A percentile compares a stretch with the other conserved stretches of the same genome.
These are phyloP conservation scores for Castanea mollissima DNA, from an alignment of 306 rosid genomes.

Conservation along the genomic window DNA sequence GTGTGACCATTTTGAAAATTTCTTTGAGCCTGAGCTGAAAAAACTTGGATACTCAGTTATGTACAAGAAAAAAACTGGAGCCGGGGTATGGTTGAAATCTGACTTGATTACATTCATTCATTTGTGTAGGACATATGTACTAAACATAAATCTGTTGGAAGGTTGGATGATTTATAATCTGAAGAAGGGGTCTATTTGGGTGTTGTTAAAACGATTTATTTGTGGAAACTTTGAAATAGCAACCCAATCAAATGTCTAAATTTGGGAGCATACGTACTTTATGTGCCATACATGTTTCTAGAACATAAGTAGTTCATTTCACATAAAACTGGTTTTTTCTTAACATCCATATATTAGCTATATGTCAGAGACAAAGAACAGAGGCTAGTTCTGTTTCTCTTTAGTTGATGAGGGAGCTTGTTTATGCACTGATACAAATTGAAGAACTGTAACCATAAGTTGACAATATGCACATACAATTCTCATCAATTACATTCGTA, in stretches of 20 bases:
- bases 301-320: neutral
- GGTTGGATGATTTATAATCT: neutral
- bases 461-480: neutral
- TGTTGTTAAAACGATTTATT: neutral
- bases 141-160: neutral
- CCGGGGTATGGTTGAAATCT: constrained; percentile 15
- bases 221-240: neutral
- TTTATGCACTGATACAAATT: neutral
- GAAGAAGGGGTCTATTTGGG: neutral
- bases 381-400: neutral
- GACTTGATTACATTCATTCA: neutral
- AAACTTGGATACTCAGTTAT: constrained; percentile 28
- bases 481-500: neutral
- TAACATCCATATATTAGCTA: neutral
- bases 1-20: constrained; percentile 30
- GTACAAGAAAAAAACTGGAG: constrained; percentile 21
- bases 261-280: neutral
- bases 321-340: neutral
- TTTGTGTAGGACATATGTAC: neutral
- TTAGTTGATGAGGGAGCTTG: neutral
- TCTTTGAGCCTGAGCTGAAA: constrained; percentile 31
- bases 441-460: neutral
- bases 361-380: neutral
- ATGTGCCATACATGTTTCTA: neutral
- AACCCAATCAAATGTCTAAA: neutral